Evolutionary conservation across 2,329 filamentous ascomycete species (phyloP), one percentile per base, ranked within the genome.

Genomic region (Pseudomassariella vexata): DNA sequence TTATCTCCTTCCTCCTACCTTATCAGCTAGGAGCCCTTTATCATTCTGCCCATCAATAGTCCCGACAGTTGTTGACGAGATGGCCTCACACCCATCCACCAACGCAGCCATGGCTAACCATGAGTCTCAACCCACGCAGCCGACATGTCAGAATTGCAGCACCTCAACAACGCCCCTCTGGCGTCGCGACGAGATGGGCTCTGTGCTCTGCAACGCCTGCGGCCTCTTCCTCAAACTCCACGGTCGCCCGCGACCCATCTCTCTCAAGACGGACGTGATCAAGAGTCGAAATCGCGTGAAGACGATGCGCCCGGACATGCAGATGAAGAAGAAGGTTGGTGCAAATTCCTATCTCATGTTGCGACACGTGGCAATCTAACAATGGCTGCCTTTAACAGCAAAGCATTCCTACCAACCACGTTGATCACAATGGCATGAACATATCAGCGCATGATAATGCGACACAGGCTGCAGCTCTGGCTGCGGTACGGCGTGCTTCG

Each of bases 231-330:
- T 96, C 52, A 98, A 98, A 73, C 74, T 98, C 47, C 92, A 98
- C 58, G 89, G 89, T 43, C 84, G 89, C 17, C 79, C 92, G 39
- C 82, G 92, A 35, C 92, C 92, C 47, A 95, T 95, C 58, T 94
- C 86, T 49, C 75, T 98, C 50, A 98, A 98, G 73, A 96, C 92
- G 29, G 92, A 98, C 68, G 90, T 96, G 47, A 98, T 98, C 68
- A 98, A 98, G 71, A 95, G 89, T 68, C 87, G 92, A 52, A 98
- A 98, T 64, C 81, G 92, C 44, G 90, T 96, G 48, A 96, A 96
- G 71, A 92, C 88, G 18, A 76, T 78, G 60, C 75, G 76, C 33
- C 77, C 84, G 7, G 85, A 89, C 50, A 76, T 85, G 41, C 79
- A 81, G 28, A 84, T 86, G 51, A 89, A 81, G 60, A 79, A 88